Percentiles rank a stretch among this genome's conserved stretches.
Conservation (phyloP, 257 asterid species). For the Sherardia arvensis region DNA sequence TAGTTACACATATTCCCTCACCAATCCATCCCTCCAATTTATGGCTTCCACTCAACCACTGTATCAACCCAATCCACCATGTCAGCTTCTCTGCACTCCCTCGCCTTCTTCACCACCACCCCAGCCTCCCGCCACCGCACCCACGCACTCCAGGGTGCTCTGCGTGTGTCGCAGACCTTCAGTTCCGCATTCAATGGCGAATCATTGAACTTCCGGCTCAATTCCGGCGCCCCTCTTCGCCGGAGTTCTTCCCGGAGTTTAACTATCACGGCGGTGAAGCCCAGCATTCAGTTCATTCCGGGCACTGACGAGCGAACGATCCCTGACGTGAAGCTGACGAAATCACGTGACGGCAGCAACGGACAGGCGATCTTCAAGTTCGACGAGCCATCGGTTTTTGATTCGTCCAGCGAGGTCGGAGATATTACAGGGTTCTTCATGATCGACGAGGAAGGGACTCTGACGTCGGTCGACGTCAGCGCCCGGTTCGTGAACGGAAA, state of each 20-base stretch:
- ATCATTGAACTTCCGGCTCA: constrained; percentile 24
- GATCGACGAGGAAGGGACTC: constrained; percentile 88
- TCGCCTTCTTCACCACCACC: constrained; percentile 42
- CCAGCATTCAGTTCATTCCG: constrained; percentile 82
- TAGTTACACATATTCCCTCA: constrained; percentile 40
- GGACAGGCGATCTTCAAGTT: constrained; percentile 86
- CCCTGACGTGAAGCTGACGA: constrained; percentile 89
- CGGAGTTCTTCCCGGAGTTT: constrained; percentile 14
- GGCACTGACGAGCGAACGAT: constrained; percentile 80
- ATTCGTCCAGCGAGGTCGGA: constrained; percentile 80
- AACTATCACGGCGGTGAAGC: constrained; percentile 55
- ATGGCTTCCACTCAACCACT: background rate
- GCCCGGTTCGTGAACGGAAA: constrained; percentile 87
- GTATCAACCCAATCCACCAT: constrained; percentile 9
- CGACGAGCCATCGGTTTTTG: constrained; percentile 79
- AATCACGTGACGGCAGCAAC: constrained; percentile 80
- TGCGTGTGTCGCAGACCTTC: constrained; percentile 16
- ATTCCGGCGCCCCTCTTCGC: constrained; percentile 15
- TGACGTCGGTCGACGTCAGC: constrained; percentile 79
- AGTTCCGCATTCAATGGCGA: constrained; percentile 66
- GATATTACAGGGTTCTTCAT: constrained; percentile 90
- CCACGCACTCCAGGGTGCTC: constrained; percentile 32
- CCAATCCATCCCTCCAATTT: background rate
- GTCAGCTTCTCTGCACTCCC: constrained; percentile 58
- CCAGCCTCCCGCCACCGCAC: constrained; percentile 44